A percentile compares a stretch with the other conserved stretches of the same genome.
Conservation (phyloP, 1,284 basidiomycete species). For the Sparassis latifolia region DNA sequence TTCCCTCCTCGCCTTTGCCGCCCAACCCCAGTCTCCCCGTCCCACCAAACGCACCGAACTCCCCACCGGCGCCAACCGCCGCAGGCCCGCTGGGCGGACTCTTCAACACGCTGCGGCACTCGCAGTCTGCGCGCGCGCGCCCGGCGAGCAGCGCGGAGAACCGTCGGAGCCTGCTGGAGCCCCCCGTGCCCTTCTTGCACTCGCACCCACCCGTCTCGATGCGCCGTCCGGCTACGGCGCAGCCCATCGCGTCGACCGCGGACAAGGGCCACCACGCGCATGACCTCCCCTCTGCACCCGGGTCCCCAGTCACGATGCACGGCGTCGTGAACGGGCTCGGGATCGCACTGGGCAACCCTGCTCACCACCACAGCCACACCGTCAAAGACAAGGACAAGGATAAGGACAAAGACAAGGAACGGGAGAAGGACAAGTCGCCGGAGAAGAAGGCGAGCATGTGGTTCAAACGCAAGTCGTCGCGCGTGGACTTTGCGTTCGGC, state of each 20-base stretch:
- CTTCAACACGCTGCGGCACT: constrained; percentile 21
- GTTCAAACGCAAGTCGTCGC: constrained; percentile 44
- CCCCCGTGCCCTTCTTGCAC: constrained; percentile 18
- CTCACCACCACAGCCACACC: constrained; percentile 6
- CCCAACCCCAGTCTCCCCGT: constrained; percentile 7
- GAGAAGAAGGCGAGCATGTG: constrained; percentile 43
- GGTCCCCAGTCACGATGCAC: constrained; percentile 7
- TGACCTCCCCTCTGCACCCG: constrained; percentile 10
- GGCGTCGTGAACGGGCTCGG: constrained; percentile 11
- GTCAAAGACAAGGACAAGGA: constrained; percentile 35
- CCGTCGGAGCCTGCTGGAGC: constrained; percentile 14
- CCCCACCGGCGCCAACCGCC: constrained; percentile 5
- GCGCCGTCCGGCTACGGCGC: constrained; percentile 13
- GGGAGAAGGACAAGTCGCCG: constrained; percentile 33
- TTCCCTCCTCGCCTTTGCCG: constrained; percentile 6
- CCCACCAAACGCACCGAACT: constrained; percentile 5
- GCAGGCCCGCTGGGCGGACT: constrained; percentile 16
- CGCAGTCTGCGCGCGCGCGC: constrained; percentile 22
- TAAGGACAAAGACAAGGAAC: constrained; percentile 29
- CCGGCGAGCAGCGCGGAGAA: constrained; percentile 8
- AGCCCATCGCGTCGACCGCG: constrained; percentile 12
- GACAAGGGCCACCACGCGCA: constrained; percentile 13
- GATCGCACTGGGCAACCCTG: constrained; percentile 1
- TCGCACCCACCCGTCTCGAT: constrained; percentile 10
- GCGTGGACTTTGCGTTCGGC: constrained; percentile 8